Conservation (phyloP, 192 early-diverging fungal genomes). For the Polychytrium aggregatum region DNA sequence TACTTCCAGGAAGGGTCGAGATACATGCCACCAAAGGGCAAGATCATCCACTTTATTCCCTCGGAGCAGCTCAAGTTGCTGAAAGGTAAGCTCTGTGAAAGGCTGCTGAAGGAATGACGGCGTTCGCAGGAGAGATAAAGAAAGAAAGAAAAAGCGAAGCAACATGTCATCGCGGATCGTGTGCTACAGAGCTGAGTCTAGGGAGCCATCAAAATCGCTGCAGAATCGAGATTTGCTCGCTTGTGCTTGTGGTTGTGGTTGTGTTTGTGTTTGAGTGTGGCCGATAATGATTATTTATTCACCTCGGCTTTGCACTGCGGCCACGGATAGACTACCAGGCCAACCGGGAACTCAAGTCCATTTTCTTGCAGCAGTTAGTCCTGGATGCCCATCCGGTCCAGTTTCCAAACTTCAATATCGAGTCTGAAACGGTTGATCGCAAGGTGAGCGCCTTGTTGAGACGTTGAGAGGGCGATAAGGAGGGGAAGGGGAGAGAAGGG, state of each 20-base stretch:
- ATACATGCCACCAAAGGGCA: conserved; percentile 15
- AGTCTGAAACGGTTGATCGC: conserved; percentile 12
- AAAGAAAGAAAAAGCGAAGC: too few species aligned
- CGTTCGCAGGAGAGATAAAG: too few species aligned
- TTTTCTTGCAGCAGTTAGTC: conserved; percentile 30
- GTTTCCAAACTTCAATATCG: conserved; percentile 28
- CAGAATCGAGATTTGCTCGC: neutral
- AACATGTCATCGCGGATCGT: too few species aligned
- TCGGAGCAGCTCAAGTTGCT: conserved; percentile 42
- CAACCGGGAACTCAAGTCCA: conserved; percentile 34
- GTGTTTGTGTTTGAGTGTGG: neutral
- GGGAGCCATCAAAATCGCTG: neutral
- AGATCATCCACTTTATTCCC: conserved; percentile 45
- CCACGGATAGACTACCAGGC: conserved; percentile 27
- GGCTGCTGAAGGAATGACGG: too few species aligned
- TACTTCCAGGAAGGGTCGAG: too few species aligned
- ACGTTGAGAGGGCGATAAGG: neutral
- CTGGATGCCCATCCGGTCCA: conserved; percentile 17
- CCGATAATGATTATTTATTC: neutral
- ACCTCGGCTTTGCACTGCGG: neutral
- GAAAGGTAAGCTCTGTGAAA: conserved; percentile 23
- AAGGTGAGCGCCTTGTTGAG: conserved; percentile 4
- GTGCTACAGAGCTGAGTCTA: neutral
- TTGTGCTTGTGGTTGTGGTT: neutral
- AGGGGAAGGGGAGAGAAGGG: neutral